Base-by-base conservation (phyloP, 1,139 yeast genomes). In the Sporopachydermia cereana region DNA sequence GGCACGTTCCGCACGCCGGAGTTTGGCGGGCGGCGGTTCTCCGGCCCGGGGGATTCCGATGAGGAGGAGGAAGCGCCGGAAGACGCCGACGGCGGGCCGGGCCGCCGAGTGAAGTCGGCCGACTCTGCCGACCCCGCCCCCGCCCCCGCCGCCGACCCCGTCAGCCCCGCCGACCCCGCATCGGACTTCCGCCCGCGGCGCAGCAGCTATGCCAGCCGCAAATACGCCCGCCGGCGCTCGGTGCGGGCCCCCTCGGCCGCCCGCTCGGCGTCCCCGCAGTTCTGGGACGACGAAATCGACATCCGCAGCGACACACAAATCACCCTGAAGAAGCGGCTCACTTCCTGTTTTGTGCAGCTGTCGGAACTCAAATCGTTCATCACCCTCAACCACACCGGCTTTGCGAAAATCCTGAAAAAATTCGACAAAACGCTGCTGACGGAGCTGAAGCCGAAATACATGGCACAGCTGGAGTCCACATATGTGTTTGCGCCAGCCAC, bases 381-480 rank as follows among this genome's bases (percentile, higher is more conserved):
- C 45, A 95, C 86, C 56, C 69, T 89, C 54, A 89, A 89, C 67
- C 74, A 73, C 53, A 84, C 94, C 29, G 97, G 96, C 3, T 85
- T 89, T 63, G 74, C 84, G 42, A 89, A 89, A 63, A 89, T 88
- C 44, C 71, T 88, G 53, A 89, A 89, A 60, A 89, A 89, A 65
- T 89, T 84, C 60, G 96, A 89, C 63, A 89, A 89, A 59, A 79
- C 84, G 18, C 68, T 88, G 54, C 74, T 74, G 50, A 76, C 84
- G 42, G 61, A 73, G 34, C 66, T 84, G 47, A 79, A 79, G 54
- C 62, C 64, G 21, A 70, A 68, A 30, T 79, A 77, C 45, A 68
- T 78, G 44, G 50, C 49, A 9, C 55, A 66, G 31, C 50, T 53
- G 18, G 34, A 51, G 21, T 52, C 50, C 29, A 55, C 72, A 42